Base-by-base conservation (phyloP, 1,284 basidiomycete species). In the Erythrobasidium hasegawianum region DNA sequence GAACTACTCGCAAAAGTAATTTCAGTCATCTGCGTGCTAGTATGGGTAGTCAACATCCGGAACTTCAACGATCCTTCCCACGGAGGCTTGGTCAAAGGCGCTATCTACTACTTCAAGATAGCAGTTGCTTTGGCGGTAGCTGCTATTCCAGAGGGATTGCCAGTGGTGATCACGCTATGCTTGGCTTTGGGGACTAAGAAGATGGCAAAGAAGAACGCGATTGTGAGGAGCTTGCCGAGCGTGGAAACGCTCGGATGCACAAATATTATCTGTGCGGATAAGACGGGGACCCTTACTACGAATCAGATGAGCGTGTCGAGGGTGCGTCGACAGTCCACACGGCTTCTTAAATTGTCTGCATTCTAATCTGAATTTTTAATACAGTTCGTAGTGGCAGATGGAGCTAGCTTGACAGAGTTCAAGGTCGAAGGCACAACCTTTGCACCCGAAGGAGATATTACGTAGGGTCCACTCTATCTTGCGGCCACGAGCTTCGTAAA, bases 101-200 rank as follows among this genome's bases (percentile, higher is more conserved):
- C 93, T 0, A 85, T 97, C 69, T 96, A 96, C 78, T 97, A 97
- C 79, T 90, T 97, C 83, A 97, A 96, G 81, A 96, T 97, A 74
- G 94, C 93, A 39, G 94, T 97, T 52, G 91, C 94, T 2, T 81
- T 97, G 41, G 93, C 94, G 16, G 93, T 97, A 50, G 93, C 94
- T 65, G 93, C 93, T 54, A 96, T 96, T 73, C 93, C 94, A 0
- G 93, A 97, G 77, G 94, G 93, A 69, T 81, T 97, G 13, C 91
- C 94, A 39, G 92, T 91, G 55, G 93, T 97, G 69, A 95, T 96
- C 74, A 97, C 94, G 5, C 91, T 90, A n/a, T 95, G 91, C 77
- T 80, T 97, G 50, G 93, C 94, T 8, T 82, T 97, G 11, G 94
- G 94, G 18, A 95, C 92, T 14, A 92, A 94, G 81, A 94, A 94